A percentile compares a stretch with the other conserved stretches of the same genome.
These are phyloP conservation scores for Infundibulicybe gibba DNA, from an alignment of 768 basidiomycete species.

Conservation along the genomic window DNA sequence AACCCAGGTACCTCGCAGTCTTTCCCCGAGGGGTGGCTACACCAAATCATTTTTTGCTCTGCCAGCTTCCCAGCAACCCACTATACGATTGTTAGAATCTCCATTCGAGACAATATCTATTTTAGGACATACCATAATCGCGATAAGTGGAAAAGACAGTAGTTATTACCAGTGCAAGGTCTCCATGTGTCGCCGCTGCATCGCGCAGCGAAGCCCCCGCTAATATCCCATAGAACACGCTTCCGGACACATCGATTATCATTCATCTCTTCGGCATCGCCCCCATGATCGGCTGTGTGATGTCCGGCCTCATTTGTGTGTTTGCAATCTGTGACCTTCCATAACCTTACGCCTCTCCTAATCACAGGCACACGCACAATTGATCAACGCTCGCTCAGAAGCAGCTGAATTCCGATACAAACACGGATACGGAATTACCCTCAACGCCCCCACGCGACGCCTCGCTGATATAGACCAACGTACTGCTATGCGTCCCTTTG, in stretches of 20 bases:
- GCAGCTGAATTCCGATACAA: conserved; percentile 94
- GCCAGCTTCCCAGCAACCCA: conserved; percentile 2
- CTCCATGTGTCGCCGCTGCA: too few relatives aligned
- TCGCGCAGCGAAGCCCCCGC: conserved; percentile 2
- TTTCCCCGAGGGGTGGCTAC: conserved; percentile 96
- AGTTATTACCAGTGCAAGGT: conserved; percentile 97
- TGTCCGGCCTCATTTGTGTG: conserved; percentile 95
- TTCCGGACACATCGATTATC: conserved; percentile 89
- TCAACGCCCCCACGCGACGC: conserved; percentile 90
- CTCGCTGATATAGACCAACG: conserved; percentile 97
- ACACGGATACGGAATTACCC: conserved; percentile 97
- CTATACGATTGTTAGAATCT: conserved; percentile 63
- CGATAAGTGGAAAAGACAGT: conserved; percentile 96
- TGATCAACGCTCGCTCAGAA: conserved; percentile 79
- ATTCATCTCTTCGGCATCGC: conserved; percentile 97
- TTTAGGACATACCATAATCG: conserved; percentile 90
- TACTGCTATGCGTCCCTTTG: conserved; percentile 94
- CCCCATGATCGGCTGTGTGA: conserved; percentile 93
- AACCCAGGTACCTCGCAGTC: conserved; percentile 82
- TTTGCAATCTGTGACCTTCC: conserved; percentile 1
- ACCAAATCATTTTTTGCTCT: conserved; percentile 86
- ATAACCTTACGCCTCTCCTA: conserved; percentile 2
- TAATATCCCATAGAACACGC: conserved; percentile 72
- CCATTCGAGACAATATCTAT: conserved; percentile 99
- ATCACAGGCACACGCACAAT: conserved; percentile 94